phyloP scores from a whole-genome alignment of 2,329 filamentous ascomycete genomes.

The Diaporthe nobilis region DNA sequence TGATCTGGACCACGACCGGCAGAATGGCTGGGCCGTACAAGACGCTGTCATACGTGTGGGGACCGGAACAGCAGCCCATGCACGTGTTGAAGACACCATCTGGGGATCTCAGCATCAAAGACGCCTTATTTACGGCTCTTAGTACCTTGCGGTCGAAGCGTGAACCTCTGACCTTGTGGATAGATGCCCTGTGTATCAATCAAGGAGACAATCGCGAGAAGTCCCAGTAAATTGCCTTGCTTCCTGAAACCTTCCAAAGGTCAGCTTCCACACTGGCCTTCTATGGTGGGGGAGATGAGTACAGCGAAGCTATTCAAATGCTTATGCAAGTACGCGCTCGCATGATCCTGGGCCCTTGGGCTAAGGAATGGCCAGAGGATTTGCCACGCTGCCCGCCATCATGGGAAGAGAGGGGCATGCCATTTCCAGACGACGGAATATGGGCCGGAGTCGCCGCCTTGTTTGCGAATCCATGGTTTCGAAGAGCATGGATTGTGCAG shows the following conservation, averaged over 20 bases:
- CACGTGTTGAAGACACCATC: neutral
- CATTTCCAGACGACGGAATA: neutral
- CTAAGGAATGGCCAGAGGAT: neutral
- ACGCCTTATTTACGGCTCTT: neutral
- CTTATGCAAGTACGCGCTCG: neutral
- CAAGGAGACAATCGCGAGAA: neutral
- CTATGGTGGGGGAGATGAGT: neutral
- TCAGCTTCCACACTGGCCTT: neutral
- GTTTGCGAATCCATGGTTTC: neutral
- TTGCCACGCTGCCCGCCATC: neutral
- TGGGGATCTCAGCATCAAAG: neutral
- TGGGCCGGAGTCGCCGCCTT: neutral
- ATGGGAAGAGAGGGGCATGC: neutral
- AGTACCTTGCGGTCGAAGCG: neutral
- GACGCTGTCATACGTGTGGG: neutral
- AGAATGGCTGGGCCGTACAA: neutral
- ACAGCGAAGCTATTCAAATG: neutral
- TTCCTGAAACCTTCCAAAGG: neutral
- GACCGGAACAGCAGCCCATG: neutral
- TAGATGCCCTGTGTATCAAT: constrained; percentile 1
- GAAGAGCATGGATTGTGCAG: neutral
- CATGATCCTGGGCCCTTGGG: neutral
- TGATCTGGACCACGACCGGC: neutral
- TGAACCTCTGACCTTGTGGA: neutral
- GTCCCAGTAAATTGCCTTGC: neutral